Base-by-base conservation (phyloP, 2,329 filamentous ascomycete genomes). In the Periconia macrospinosa region DNA sequence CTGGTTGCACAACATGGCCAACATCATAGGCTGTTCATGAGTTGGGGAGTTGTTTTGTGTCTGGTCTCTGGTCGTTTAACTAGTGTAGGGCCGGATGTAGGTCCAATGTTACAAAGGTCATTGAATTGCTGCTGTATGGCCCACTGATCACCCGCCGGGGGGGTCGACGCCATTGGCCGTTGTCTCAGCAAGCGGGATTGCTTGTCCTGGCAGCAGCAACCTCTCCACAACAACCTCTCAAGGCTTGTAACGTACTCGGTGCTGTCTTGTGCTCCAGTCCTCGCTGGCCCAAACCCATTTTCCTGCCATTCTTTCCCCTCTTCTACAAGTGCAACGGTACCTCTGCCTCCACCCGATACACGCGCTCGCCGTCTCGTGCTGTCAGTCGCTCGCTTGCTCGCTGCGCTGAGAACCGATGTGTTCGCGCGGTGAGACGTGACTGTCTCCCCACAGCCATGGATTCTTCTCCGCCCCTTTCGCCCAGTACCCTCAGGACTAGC, bases 371-470 rank as follows among this genome's bases (percentile, higher is more conserved):
- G 33, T n/a, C 33, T 37, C 33, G 33, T 27, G 23, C 23, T 27
- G 23, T 27, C 23, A 27, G 23, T 27, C 23, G 23, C 23, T 27
- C 23, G 23, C 23, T 37, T 44, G 33, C 37, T 50, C 52, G 54
- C 54, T 56, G 62, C 59, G 60, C 61, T 64, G 60, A 57, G 56
- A 52, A 33, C 49, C 58, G 63, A 67, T 64, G 63, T 55, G 67
- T 57, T 55, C 30, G 65, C 66, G 61, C 57, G 53, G 57, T 61
- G 67, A 64, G 65, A 58, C 61, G 63, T 56, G 56, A 53, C 42
- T 37, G 23, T 60, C 55, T 58, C 61, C 61, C 52, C 47, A 56
- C 47, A 61, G 68, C 55, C 63, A 73, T 74, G 70, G 69, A 63
- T 45, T 60, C 59, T 49, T 52, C 53, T 43, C 55, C 57, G 41